Conservation (phyloP, 164 flowering plant species). For the Magnolia officinalis region DNA sequence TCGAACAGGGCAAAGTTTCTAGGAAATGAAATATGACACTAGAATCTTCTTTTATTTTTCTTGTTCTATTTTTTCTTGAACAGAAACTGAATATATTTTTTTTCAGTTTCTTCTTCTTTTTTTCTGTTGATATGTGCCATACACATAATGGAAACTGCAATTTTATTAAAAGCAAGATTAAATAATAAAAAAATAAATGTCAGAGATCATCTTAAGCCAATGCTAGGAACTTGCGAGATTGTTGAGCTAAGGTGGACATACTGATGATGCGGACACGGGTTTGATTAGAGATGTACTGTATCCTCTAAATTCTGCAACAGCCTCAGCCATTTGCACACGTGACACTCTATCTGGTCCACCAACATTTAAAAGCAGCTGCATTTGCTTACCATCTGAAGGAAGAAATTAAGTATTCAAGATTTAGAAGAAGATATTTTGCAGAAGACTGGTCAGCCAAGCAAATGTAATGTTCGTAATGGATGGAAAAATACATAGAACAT, state of each 20-base stretch:
- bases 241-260: slow-evolving; percentile 24
- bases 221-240: background rate
- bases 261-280: slow-evolving; percentile 74
- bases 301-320: slow-evolving; percentile 69
- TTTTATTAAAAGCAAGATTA: background rate
- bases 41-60: too few relatives aligned
- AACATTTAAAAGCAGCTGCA: slow-evolving; percentile 64
- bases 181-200: background rate
- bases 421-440: background rate
- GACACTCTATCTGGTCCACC: slow-evolving; percentile 91
- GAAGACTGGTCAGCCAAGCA: background rate
- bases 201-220: background rate
- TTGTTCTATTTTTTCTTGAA: too few relatives aligned
- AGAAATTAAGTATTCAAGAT: background rate
- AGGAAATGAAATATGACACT: too few relatives aligned
- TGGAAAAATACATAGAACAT: background rate
- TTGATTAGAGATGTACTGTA: slow-evolving; percentile 55
- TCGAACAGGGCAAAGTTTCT: too few relatives aligned
- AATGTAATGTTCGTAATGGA: background rate
- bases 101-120: too few relatives aligned
- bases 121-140: too few relatives aligned
- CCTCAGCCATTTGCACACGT: slow-evolving; percentile 84
- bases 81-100: too few relatives aligned
- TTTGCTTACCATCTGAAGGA: slow-evolving; percentile 44
- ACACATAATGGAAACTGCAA: background rate